Evolutionary conservation across 2,329 filamentous ascomycete genomes (phyloP).

Genomic region (Neofusicoccum parvum): DNA sequence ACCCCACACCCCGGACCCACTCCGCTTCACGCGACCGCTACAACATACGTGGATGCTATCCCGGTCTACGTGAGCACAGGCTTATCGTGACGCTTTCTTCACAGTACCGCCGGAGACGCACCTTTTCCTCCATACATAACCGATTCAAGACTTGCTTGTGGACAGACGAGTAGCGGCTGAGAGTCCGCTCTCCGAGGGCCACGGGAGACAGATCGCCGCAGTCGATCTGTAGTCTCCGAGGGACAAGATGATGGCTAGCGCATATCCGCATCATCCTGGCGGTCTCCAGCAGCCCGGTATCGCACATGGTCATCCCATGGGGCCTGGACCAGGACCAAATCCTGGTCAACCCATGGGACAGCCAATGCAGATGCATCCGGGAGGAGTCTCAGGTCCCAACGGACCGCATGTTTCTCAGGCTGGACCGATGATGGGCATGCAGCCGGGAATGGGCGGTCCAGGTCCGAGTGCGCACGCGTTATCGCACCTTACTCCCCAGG

Average conservation of each 20-base stretch:
- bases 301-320: conserved; percentile 64
- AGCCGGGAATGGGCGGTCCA: conserved; percentile 63
- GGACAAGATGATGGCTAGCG: conserved; percentile 66
- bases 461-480: conserved; percentile 68
- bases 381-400: conserved; percentile 70
- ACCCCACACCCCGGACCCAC: conserved; percentile 20
- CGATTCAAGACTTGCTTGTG: not conserved
- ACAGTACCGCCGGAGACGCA: not conserved
- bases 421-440: conserved; percentile 76
- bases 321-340: conserved; percentile 67
- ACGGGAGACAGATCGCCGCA: conserved; percentile 12
- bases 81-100: not conserved
- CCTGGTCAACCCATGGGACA: conserved; percentile 70
- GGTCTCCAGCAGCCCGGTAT: conserved; percentile 74
- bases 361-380: conserved; percentile 73
- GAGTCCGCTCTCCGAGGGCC: conserved; percentile 9
- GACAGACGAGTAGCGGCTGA: not conserved
- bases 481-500: conserved; percentile 69
- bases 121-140: not conserved
- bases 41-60: conserved; percentile 14
- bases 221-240: conserved; percentile 15
- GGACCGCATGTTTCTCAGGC: conserved; percentile 71
- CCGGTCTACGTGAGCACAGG: not conserved
- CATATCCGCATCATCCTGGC: conserved; percentile 69
- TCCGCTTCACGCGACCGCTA: conserved; percentile 17